Evolutionary conservation across 257 asterid species (phyloP), one percentile per base, ranked within the genome.

Genomic region (Solanum paucissectum): DNA sequence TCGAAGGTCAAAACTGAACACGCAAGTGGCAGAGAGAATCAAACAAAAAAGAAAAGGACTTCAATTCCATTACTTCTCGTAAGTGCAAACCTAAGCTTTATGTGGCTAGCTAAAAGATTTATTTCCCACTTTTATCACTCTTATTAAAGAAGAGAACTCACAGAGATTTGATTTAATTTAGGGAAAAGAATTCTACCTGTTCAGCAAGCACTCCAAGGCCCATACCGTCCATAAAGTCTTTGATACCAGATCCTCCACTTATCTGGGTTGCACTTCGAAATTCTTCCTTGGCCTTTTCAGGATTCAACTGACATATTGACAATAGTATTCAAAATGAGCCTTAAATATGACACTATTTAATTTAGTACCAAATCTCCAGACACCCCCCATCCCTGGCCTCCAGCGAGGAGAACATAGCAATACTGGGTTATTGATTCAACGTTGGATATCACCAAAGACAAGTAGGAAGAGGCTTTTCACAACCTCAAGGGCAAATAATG

Each of bases 201-300:
- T 97, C 99, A 0, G 98, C 98, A 68, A 97, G 91, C 88, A 94
- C 88, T 79, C 99, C 99, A 46, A 97, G 96, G 82, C 99, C 99
- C 99, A 97, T 95, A 85, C 99, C 99, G 81, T 96, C 98, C 99
- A 97, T 96, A 93, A 97, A 95, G 91, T 97, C 99, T 92, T 96
- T 96, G 86, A 97, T 94, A 81, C 98, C 98, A 87, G 91, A 91
- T 85, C 99, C 99, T 90, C 98, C 98, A 89, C 88, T 95, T 82
- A 34, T 91, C 93, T 91, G 93, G 91, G 91, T 88, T 81, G 90
- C 96, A 88, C 91, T 91, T 87, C 97, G 95, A 88, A 94, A 94
- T 82, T 96, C 99, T 86, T 96, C 99, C 89, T 98, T 94, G 69
- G 99, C 95, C 85, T 95, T 94, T 88, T 97, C 99, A 42, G 99